A percentile compares a stretch with the other conserved stretches of the same genome.
Evolutionary conservation across 805 yeast genomes (phyloP).

Genomic region (Wickerhamiella sorbophila): DNA sequence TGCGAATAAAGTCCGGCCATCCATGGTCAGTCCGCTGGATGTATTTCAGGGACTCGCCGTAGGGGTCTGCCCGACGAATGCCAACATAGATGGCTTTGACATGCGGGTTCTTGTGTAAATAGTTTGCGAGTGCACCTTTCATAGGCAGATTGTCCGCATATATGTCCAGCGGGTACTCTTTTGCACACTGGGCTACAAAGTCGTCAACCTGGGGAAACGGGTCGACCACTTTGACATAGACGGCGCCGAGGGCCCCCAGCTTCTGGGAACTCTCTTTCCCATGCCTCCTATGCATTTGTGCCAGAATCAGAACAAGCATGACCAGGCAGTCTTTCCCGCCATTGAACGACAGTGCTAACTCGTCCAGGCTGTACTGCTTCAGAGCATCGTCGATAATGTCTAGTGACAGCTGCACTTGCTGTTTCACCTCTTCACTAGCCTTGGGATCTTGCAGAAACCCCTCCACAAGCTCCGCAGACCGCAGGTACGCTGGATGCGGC

Average conservation of each 20-base stretch:
- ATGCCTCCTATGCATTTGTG: constrained; percentile 28
- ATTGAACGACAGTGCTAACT: constrained; percentile 63
- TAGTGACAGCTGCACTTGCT: constrained; percentile 18
- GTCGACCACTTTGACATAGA: constrained; percentile 60
- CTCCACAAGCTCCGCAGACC: not conserved
- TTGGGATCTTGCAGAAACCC: not conserved
- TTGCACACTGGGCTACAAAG: constrained; percentile 46
- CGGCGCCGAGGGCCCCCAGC: constrained; percentile 28
- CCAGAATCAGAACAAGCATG: constrained; percentile 59
- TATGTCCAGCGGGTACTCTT: constrained; percentile 39
- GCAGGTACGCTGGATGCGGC: not conserved
- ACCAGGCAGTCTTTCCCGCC: constrained; percentile 97
- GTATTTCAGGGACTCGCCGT: constrained; percentile 41
- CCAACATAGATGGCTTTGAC: constrained; percentile 78
- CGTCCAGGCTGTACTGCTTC: constrained; percentile 9
- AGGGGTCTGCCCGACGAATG: constrained; percentile 78
- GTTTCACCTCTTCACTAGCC: constrained; percentile 4
- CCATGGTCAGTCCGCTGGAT: constrained; percentile 72
- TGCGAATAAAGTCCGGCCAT: constrained; percentile 78
- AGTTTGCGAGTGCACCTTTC: constrained; percentile 56
- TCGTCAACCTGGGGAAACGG: constrained; percentile 57
- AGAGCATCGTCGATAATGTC: constrained; percentile 21
- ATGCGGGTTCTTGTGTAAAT: constrained; percentile 36
- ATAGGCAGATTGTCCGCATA: constrained; percentile 30
- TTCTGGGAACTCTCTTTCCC: not conserved